phyloP scores from a whole-genome alignment of 2,329 filamentous ascomycete genomes.

The Arthroderma sp. region DNA sequence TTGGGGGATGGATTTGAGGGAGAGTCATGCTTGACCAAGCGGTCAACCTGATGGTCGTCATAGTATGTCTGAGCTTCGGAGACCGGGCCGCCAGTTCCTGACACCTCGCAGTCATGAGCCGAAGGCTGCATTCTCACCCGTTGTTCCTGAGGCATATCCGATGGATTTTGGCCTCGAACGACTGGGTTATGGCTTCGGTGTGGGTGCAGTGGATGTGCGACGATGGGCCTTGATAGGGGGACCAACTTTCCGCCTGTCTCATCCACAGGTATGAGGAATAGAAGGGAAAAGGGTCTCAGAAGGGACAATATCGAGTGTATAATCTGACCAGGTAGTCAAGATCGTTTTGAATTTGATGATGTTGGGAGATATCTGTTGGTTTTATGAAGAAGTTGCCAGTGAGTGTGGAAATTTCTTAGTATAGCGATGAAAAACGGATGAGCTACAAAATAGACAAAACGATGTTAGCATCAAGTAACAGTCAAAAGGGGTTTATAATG shows the following conservation, averaged over 20 bases:
- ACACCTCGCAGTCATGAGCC: background rate
- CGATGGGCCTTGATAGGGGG: background rate
- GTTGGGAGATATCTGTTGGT: background rate
- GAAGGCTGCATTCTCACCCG: slow-evolving; percentile 3
- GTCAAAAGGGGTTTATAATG: background rate
- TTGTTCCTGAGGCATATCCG: background rate
- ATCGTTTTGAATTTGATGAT: too few relatives aligned
- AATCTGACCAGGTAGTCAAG: background rate
- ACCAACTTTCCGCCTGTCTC: background rate
- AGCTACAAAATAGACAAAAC: background rate
- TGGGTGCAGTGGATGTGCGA: background rate
- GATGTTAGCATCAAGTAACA: background rate
- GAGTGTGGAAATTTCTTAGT: slow-evolving; percentile 2
- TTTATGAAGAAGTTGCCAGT: background rate
- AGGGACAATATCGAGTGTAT: background rate
- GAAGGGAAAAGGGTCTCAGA: background rate
- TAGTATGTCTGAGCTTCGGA: background rate
- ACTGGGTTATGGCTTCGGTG: background rate
- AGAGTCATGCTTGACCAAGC: slow-evolving; percentile 24
- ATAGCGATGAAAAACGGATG: background rate
- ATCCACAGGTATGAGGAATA: background rate
- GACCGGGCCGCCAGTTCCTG: background rate
- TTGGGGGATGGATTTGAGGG: slow-evolving; percentile 37
- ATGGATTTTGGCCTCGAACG: background rate
- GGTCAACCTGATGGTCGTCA: background rate